A percentile compares a stretch with the other conserved stretches of the same genome.
phyloP scores from a whole-genome alignment of 1,284 basidiomycete genomes.

The Papiliotrema nemorosa region DNA sequence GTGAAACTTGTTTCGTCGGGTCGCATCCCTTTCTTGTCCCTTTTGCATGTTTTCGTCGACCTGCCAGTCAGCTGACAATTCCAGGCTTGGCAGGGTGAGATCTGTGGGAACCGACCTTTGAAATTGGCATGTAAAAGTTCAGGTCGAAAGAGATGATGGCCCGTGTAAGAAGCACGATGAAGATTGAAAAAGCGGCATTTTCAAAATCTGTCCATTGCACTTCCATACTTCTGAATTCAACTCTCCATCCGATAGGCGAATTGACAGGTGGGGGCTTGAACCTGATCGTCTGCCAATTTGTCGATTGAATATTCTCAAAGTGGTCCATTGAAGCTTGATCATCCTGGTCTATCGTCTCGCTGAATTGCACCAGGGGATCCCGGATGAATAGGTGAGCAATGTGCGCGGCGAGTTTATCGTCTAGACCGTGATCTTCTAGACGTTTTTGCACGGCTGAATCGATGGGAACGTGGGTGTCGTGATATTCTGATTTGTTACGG shows the following conservation, averaged over 20 bases:
- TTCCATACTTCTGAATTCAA: constrained; percentile 99
- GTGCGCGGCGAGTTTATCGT: constrained; percentile 82
- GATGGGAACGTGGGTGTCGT: constrained; percentile 80
- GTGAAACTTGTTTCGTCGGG: constrained; percentile 70
- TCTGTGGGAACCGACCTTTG: constrained; percentile 60
- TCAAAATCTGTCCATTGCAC: constrained; percentile 99
- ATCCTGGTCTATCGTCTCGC: constrained; percentile 89
- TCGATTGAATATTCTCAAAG: constrained; percentile 99
- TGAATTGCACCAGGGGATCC: constrained; percentile 93
- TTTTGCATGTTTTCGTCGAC: constrained; percentile 96
- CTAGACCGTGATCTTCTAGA: constrained; percentile 72
- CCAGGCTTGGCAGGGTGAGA: not conserved
- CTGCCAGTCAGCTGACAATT: constrained; percentile 52
- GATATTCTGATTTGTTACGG: constrained; percentile 86
- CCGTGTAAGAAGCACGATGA: constrained; percentile 87
- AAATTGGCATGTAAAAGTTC: constrained; percentile 96
- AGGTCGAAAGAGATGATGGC: constrained; percentile 87
- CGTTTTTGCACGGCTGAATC: constrained; percentile 70
- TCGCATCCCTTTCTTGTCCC: constrained; percentile 81
- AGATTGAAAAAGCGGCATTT: constrained; percentile 94
- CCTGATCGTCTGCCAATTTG: constrained; percentile 98
- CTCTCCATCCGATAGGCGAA: constrained; percentile 92
- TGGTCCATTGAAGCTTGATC: constrained; percentile 85
- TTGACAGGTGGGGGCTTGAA: constrained; percentile 97
- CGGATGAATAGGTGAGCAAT: constrained; percentile 96